Base-by-base conservation (phyloP, 2,329 filamentous ascomycete species). In the Xylaria hypoxylon region DNA sequence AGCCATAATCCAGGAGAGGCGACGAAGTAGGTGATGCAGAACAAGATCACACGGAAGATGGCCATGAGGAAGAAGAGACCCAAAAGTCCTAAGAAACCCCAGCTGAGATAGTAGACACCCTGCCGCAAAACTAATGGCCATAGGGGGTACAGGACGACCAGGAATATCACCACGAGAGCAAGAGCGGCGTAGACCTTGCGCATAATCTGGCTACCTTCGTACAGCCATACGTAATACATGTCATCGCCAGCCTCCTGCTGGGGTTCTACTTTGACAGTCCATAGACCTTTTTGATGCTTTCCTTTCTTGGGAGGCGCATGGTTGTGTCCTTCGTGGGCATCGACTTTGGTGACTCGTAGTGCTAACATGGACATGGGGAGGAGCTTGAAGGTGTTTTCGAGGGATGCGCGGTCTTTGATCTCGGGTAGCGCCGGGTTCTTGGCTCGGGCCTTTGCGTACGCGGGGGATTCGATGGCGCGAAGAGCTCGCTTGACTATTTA, bases 51-150 rank as follows among this genome's bases (percentile, higher is more conserved):
- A 67, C 96, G 90, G 87, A 99, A 94, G 76, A 99, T 97, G 5
- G 95, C 92, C 96, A 99, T 98, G 76, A 89, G 88, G 80, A 99
- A 98, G 88, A 99, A 99, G 56, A 97, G 82, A 62, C 92, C 96
- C 51, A 99, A 87, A 33, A 98, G 84, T 48, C 93, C 91, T 71
- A 99, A 86, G 86, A 97, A 92, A 66, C 91, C 95, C 89, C 97
- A 97, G 79, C 92, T 96, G 47, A 98, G 85, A 80, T 99, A 98
- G 92, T 97, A 99, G 55, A 98, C 96, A 59, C 95, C 96, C 74
- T 96, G 90, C 75, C 96, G 89, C 81, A 99, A 83, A 78, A 93
- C 89, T 69, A 97, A 86, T 1, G 96, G 96, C 96, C 96, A 99
- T 64, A 99, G 87, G 10, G 96, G 96, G 84, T 99, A 99, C 76